These are phyloP conservation scores for Nothophoma quercina DNA, from an alignment of 2,329 filamentous ascomycete genomes.

Conservation along the genomic window DNA sequence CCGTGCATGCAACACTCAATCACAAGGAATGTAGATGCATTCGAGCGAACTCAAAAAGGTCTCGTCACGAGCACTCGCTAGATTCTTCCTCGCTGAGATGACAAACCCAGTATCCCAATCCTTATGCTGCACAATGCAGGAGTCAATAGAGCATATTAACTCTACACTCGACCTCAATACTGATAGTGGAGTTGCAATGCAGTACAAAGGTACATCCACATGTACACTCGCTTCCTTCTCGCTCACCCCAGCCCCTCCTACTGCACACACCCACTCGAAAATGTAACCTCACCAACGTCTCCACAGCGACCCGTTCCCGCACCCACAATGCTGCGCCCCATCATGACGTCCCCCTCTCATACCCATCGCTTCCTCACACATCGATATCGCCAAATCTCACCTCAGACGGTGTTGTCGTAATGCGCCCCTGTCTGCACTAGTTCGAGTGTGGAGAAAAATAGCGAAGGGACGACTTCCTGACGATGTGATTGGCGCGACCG, in stretches of 20 bases:
- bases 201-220: neutral
- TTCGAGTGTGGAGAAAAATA: neutral
- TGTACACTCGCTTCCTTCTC: neutral
- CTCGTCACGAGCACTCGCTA: too few relatives aligned
- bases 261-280: neutral
- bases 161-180: too few relatives aligned
- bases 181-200: neutral
- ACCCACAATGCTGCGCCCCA: neutral
- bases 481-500: neutral
- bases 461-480: neutral
- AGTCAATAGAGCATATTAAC: too few relatives aligned
- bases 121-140: too few relatives aligned
- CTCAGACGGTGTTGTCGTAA: neutral
- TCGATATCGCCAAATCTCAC: neutral
- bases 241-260: neutral
- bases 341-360: neutral
- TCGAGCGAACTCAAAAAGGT: too few relatives aligned
- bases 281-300: constrained; percentile 6
- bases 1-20: too few relatives aligned
- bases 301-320: constrained; percentile 7
- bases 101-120: too few relatives aligned
- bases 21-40: too few relatives aligned
- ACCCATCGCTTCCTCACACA: neutral
- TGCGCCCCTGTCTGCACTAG: neutral
- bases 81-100: too few relatives aligned